Conservation (phyloP, 768 basidiomycete species). For the Panaeolus papilionaceus region DNA sequence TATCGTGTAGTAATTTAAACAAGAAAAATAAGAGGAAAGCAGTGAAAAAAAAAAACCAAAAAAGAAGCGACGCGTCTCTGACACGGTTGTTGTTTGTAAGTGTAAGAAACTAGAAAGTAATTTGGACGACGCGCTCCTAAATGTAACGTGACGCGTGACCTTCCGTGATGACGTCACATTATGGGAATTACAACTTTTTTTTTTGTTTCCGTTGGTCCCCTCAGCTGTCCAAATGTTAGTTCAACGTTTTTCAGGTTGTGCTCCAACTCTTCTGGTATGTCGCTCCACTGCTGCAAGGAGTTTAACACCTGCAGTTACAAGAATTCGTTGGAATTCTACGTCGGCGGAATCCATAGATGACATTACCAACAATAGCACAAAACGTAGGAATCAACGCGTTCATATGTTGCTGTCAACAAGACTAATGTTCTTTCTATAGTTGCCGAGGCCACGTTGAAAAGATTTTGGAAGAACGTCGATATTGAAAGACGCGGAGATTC, state of each 20-base stretch:
- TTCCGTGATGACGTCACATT: slow-evolving; percentile 14
- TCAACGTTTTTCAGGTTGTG: slow-evolving; percentile 27
- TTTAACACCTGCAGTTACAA: slow-evolving; percentile 1
- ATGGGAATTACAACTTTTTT: background rate
- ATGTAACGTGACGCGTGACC: slow-evolving; percentile 15
- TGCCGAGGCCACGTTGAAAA: slow-evolving; percentile 83
- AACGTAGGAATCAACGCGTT: slow-evolving; percentile 50
- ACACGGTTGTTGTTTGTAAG: background rate
- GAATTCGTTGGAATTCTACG: slow-evolving; percentile 33
- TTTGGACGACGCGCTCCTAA: background rate
- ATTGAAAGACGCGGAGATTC: slow-evolving; percentile 63
- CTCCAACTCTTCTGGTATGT: slow-evolving; percentile 16
- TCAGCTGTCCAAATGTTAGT: slow-evolving; percentile 6
- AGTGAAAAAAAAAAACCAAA: background rate
- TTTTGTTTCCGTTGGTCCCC: background rate
- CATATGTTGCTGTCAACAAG: slow-evolving; percentile 11
- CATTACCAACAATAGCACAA: slow-evolving; percentile 41
- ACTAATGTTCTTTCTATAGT: slow-evolving; percentile 48
- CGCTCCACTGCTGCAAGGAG: slow-evolving; percentile 4
- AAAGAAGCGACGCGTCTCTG: slow-evolving; percentile 8
- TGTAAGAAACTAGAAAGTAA: background rate
- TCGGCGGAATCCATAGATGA: slow-evolving; percentile 4
- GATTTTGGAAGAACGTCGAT: slow-evolving; percentile 96
- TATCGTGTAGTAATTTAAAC: slow-evolving; percentile 12
- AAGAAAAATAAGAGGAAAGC: slow-evolving; percentile 5